Evolutionary conservation across 2,329 filamentous ascomycete species (phyloP), one percentile per base, ranked within the genome.

Genomic region (Grosmannia huntii): DNA sequence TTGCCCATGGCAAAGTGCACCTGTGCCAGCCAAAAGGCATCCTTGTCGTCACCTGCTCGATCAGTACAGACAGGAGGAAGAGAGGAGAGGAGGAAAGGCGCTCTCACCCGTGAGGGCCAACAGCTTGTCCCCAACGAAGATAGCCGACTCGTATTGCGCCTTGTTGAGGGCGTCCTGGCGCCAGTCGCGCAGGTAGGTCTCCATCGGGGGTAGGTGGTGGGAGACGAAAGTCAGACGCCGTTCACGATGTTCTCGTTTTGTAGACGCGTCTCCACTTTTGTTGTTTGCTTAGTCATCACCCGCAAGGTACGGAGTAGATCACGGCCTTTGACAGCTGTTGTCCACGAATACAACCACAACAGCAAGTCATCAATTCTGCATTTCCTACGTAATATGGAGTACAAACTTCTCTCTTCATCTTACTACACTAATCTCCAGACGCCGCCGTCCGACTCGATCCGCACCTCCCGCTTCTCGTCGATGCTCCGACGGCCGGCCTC

Each of bases 1-100:
- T 97, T 96, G 66, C 90, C 91, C 54, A 90, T 94, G 56, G 86
- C 87, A 73, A 97, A 99, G 72, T 99, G 92, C 44, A 96, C 90
- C 73, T 97, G 92, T n/a, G 94, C 94, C 50, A 99, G 85, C 87
- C 90, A 96, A 69, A 96, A 96, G 48, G 91, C 92, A 70, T 99
- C 94, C 63, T 89, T 86, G 67, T 96, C 90, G 70, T 92, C 88
- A 68, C 91, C 94, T 96, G 64, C 10, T 25, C 12, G 28, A 10
- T 46, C 44, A 56, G 54, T 46, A 60, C 9, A 16, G 21, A 48
- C 19, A 31, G 57, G 14, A 41, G 44, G 11, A 25, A 19, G 36
- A 19, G 16, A 14, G 36, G 12, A 14, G 55, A 41, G 19, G 46
- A 31, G 23, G 23, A 48, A 38, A 36, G n/a, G 4, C 25, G 33